phyloP scores from a whole-genome alignment of 148 eudicot species.

The Drosera capensis region DNA sequence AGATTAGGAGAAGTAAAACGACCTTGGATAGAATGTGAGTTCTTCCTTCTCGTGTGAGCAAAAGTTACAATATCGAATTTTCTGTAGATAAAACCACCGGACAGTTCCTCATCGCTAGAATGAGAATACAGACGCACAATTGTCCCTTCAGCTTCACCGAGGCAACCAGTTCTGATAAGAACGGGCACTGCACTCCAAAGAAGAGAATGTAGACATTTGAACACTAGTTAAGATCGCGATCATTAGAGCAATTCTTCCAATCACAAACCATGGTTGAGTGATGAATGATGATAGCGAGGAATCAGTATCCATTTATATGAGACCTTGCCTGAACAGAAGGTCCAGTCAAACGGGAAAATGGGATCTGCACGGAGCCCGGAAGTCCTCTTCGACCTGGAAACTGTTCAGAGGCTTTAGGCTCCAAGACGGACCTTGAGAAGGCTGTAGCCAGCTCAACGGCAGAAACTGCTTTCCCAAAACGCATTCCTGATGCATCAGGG shows the following conservation, averaged over 20 bases:
- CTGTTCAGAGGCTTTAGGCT: conserved; percentile 34
- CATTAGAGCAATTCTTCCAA: not conserved
- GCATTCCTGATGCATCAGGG: conserved; percentile 27
- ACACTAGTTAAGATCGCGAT: not conserved
- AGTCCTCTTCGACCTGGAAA: conserved; percentile 41
- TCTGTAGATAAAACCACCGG: no score
- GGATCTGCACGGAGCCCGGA: conserved; percentile 38
- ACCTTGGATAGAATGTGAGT: no score
- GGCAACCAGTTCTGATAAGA: no score
- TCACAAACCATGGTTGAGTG: not conserved
- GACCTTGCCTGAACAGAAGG: conserved; percentile 46
- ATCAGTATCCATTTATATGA: conserved; percentile 72
- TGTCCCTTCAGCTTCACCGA: no score
- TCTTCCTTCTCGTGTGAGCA: no score
- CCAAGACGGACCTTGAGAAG: conserved; percentile 62
- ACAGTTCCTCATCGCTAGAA: no score
- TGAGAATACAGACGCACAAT: no score
- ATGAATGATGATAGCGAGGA: not conserved
- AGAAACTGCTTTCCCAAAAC: conserved; percentile 73
- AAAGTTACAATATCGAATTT: no score
- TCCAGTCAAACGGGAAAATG: conserved; percentile 62
- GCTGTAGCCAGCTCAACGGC: conserved; percentile 90
- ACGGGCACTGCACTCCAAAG: no score
- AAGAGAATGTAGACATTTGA: no score
- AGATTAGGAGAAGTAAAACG: no score